Evolutionary conservation across 2,329 filamentous ascomycete species (phyloP).

Genomic region (Monosporascus sp.): DNA sequence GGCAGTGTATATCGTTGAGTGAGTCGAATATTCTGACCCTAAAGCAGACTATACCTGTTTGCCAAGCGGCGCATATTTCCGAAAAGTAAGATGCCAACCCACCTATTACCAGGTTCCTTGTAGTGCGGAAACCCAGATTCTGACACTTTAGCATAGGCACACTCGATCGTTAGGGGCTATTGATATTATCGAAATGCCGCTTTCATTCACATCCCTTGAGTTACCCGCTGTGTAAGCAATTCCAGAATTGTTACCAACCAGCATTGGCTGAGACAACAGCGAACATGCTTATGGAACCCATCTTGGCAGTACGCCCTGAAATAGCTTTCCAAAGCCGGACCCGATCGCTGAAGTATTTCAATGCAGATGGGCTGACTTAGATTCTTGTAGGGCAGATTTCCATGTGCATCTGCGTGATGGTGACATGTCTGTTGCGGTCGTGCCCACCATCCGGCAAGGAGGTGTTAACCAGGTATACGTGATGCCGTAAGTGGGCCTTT

Average conservation of each 20-base stretch:
- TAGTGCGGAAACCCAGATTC: too few species aligned
- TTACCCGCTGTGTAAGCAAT: neutral
- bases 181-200: neutral
- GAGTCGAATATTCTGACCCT: too few species aligned
- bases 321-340: too few species aligned
- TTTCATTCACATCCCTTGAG: neutral
- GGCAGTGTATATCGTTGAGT: too few species aligned
- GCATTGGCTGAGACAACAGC: too few species aligned
- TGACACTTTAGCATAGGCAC: too few species aligned
- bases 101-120: too few species aligned
- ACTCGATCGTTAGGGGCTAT: neutral
- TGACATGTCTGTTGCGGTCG: slow-evolving; percentile 45
- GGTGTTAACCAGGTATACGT: slow-evolving; percentile 50
- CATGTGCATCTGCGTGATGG: slow-evolving; percentile 47
- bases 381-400: slow-evolving; percentile 9
- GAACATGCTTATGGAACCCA: too few species aligned
- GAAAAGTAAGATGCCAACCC: too few species aligned
- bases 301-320: too few species aligned
- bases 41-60: too few species aligned
- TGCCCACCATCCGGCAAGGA: slow-evolving; percentile 43
- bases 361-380: neutral
- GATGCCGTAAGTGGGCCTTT: slow-evolving; percentile 32
- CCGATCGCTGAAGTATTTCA: neutral
- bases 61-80: too few species aligned
- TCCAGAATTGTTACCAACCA: neutral